These are phyloP conservation scores for Circinella minor DNA, from an alignment of 371 early-diverging fungal species.

Conservation along the genomic window DNA sequence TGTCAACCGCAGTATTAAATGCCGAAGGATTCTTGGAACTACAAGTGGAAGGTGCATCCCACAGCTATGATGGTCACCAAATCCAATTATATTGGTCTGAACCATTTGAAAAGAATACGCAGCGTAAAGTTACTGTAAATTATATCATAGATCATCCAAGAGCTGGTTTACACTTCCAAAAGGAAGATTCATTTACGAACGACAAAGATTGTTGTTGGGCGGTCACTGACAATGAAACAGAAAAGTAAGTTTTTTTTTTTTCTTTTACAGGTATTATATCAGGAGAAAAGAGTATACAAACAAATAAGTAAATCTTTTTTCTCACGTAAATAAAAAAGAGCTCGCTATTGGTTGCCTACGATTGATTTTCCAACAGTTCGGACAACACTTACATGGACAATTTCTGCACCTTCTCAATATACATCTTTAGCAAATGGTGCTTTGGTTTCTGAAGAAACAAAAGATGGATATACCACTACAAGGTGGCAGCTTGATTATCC, in stretches of 20 bases:
- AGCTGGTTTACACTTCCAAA: slow-evolving; percentile 38
- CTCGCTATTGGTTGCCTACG: slow-evolving; percentile 66
- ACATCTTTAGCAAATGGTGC: slow-evolving; percentile 59
- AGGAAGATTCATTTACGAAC: slow-evolving; percentile 16
- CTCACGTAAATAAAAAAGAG: slow-evolving; percentile 24
- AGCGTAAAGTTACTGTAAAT: slow-evolving; percentile 40
- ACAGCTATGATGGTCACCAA: slow-evolving; percentile 47
- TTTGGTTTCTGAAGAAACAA: slow-evolving; percentile 26
- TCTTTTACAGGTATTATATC: no score
- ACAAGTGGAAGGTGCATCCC: slow-evolving; percentile 29
- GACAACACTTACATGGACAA: slow-evolving; percentile 49
- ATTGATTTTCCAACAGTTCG: slow-evolving; percentile 63
- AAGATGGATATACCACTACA: slow-evolving; percentile 40
- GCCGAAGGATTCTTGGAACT: slow-evolving; percentile 44
- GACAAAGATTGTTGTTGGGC: slow-evolving; percentile 18
- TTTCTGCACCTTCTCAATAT: slow-evolving; percentile 50
- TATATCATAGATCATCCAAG: slow-evolving; percentile 50
- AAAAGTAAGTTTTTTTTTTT: slow-evolving; percentile 34
- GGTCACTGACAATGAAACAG: slow-evolving; percentile 46
- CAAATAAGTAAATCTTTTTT: no score
- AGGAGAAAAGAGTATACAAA: no score
- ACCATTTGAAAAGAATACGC: slow-evolving; percentile 36
- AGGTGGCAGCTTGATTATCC: slow-evolving; percentile 48
- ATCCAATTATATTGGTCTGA: slow-evolving; percentile 40
- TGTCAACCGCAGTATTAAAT: slow-evolving; percentile 30